Base-by-base conservation (phyloP, 164 flowering plant genomes). In the Umbilicus rupestris region DNA sequence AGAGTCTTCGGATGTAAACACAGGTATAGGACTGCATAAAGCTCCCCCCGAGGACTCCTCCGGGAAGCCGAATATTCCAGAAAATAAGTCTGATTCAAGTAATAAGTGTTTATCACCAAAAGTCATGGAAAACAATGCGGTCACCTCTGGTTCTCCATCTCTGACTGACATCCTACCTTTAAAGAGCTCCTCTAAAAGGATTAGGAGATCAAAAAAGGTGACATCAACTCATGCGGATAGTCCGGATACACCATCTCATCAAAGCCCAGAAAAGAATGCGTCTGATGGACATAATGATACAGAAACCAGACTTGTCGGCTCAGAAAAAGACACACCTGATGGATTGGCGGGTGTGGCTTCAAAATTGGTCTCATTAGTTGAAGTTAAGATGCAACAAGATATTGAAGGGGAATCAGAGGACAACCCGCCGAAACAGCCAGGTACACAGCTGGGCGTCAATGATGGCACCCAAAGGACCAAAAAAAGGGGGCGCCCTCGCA, bases 401-500 rank as follows among this genome's bases (percentile, higher is more conserved):
- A 8, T 41, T 12, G 44, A 41, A 41, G 44, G 44, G 3, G 44
- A 41, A 1, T 41, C 15, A 8, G 44, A 41, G 15, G 44, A 41
- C 11, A 41, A 41, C 9, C 44, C 44, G 11, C 14, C 9, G 1
- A 41, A 12, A 41, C 44, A 41, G 44, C 9, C 11, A 41, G 44
- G 15, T 41, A 1, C 11, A 12, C 44, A 41, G 15, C 9, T 41
- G 9, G 44, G 44, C 44, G 44, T 41, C 15, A 11, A 4, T 3
- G 44, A 41, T 41, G 44, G 15, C 3, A 26, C 59, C 15, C 15
- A 4, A 3, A 52, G 59, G 31, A 9, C 31, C 1, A 52, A 52
- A 52, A 52, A 52, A 24, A 3, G 59, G 17, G 59, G 59, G 31
- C 59, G 59, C 9, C 59, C 59, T 11, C 59, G 59, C 31, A 52